These are phyloP conservation scores for Adansonia digitata DNA, from an alignment of 345 rosid genomes.

Conservation along the genomic window DNA sequence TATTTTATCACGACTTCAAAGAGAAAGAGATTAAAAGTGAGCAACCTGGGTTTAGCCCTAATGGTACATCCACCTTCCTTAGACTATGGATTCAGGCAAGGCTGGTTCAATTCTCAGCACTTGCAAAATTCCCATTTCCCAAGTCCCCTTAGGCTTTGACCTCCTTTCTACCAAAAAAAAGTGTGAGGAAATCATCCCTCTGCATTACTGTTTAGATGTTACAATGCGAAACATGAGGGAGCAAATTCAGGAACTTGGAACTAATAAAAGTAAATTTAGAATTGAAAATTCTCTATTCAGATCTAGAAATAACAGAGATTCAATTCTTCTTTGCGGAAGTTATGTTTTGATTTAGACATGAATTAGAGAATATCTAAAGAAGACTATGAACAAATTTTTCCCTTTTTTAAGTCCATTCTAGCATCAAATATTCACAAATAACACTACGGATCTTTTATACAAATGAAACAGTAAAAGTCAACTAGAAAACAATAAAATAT, in stretches of 20 bases:
- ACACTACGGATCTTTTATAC: background rate
- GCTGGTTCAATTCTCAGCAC: background rate
- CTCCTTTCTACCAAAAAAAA: background rate
- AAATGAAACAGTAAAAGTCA: background rate
- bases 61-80: background rate
- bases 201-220: background rate
- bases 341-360: background rate
- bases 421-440: no score
- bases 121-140: background rate
- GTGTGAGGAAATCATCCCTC: background rate
- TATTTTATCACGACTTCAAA: background rate
- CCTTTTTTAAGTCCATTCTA: no score
- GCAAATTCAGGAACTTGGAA: background rate
- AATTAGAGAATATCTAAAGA: background rate
- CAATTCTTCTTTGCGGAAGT: background rate
- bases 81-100: background rate
- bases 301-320: background rate
- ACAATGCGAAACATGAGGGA: background rate
- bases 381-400: no score
- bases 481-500: background rate
- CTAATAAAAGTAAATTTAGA: background rate
- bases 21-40: background rate
- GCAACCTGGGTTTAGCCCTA: background rate
- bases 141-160: background rate
- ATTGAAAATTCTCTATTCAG: background rate